Conservation (phyloP, 169 alveolate species). For the Plasmodium cynomolgi region DNA sequence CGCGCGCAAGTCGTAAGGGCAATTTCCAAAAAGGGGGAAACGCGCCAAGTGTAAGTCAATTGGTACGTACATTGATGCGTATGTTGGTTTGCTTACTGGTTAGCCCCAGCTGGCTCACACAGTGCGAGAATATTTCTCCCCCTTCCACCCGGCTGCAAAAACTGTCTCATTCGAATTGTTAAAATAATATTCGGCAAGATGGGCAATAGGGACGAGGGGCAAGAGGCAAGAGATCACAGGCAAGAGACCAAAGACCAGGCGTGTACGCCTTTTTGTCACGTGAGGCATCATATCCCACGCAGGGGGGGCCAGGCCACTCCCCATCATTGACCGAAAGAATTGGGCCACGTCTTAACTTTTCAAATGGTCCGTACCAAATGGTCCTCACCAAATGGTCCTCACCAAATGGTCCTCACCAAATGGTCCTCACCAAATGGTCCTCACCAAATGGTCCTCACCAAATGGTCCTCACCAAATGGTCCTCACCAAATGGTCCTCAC, state of each 20-base stretch:
- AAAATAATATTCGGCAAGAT: neutral
- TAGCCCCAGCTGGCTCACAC: neutral
- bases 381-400: too few species aligned
- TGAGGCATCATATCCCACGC: too few species aligned
- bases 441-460: too few species aligned
- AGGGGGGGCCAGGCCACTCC: neutral
- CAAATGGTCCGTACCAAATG: neutral
- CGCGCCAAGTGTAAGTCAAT: neutral
- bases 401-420: too few species aligned
- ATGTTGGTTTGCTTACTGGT: neutral
- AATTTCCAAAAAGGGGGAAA: neutral
- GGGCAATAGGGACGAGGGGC: neutral
- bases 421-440: too few species aligned
- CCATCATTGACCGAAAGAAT: neutral
- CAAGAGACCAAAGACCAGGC: too few species aligned
- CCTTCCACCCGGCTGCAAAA: neutral
- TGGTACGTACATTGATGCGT: neutral
- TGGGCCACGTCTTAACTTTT: neutral
- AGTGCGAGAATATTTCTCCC: neutral
- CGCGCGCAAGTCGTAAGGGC: neutral
- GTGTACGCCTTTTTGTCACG: too few species aligned
- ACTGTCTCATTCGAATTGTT: neutral
- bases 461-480: too few species aligned
- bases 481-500: too few species aligned
- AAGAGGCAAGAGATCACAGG: too few species aligned